Percentiles rank a stretch among this genome's conserved stretches.
phyloP scores from a whole-genome alignment of 208 protist species.

The Phytomonas serpens region DNA sequence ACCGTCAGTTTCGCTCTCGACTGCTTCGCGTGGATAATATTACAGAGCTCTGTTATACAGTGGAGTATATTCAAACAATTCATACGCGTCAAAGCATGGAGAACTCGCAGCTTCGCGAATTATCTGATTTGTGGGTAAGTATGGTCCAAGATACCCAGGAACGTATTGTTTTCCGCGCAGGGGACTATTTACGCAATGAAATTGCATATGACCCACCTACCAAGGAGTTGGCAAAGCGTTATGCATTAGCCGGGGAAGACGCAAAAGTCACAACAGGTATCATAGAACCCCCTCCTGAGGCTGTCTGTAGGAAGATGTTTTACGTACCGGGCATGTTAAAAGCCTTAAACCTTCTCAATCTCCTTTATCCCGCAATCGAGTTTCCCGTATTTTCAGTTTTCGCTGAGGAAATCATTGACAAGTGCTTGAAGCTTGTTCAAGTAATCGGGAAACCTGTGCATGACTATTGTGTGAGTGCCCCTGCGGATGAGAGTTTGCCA shows the following conservation, averaged over 20 bases:
- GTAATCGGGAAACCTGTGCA: constrained; percentile 55
- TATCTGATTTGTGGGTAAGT: constrained; percentile 46
- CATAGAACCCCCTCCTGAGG: neutral
- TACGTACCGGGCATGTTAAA: constrained; percentile 47
- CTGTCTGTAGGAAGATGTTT: constrained; percentile 13
- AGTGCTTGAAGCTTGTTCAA: constrained; percentile 41
- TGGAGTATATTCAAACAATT: constrained; percentile 60
- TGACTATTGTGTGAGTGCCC: constrained; percentile 4
- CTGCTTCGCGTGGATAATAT: constrained; percentile 73
- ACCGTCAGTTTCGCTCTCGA: constrained; percentile 71
- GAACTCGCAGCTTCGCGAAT: neutral
- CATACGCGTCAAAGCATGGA: constrained; percentile 19
- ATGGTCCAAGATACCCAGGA: constrained; percentile 87
- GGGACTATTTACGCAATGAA: constrained; percentile 59
- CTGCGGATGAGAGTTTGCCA: neutral
- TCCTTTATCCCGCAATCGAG: constrained; percentile 77
- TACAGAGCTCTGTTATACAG: constrained; percentile 51
- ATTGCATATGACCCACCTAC: constrained; percentile 36
- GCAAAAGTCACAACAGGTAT: constrained; percentile 2
- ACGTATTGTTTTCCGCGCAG: constrained; percentile 73
- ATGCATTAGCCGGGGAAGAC: constrained; percentile 19
- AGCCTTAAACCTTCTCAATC: constrained; percentile 50
- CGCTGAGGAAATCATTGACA: constrained; percentile 78
- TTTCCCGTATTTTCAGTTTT: constrained; percentile 82
- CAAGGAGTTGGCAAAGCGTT: constrained; percentile 27